These are phyloP conservation scores for Claviceps quebecensis DNA, from an alignment of 2,329 filamentous ascomycete genomes.

Conservation along the genomic window DNA sequence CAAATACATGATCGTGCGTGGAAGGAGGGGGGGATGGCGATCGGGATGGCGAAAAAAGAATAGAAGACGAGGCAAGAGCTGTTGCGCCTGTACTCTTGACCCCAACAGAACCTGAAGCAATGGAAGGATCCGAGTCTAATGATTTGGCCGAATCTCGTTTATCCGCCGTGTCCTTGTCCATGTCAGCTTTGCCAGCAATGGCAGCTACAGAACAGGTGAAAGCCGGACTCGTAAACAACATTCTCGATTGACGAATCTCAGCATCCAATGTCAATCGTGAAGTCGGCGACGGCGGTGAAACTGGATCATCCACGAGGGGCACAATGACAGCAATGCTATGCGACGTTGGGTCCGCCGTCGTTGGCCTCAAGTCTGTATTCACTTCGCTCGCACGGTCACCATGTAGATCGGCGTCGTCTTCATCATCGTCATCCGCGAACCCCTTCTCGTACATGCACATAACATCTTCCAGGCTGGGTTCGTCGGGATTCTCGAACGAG, in stretches of 20 bases:
- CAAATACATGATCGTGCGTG: neutral
- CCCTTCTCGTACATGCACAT: slow-evolving; percentile 57
- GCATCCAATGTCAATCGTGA: slow-evolving; percentile 20
- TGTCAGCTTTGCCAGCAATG: slow-evolving; percentile 18
- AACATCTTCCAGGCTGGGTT: slow-evolving; percentile 51
- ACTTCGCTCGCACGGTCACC: slow-evolving; percentile 5
- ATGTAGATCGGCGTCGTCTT: slow-evolving; percentile 24
- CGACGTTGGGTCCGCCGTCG: slow-evolving; percentile 1
- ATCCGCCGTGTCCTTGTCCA: slow-evolving; percentile 15
- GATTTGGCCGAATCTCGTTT: slow-evolving; percentile 41
- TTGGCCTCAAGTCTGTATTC: slow-evolving; percentile 3
- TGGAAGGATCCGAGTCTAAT: slow-evolving; percentile 22
- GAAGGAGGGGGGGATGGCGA: neutral
- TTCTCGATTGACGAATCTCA: slow-evolving; percentile 25
- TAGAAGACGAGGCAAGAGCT: neutral
- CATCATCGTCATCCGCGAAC: slow-evolving; percentile 34
- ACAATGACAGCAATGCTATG: slow-evolving; percentile 1
- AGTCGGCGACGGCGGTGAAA: slow-evolving; percentile 9
- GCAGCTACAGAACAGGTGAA: slow-evolving; percentile 27
- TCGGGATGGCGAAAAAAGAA: slow-evolving; percentile 6
- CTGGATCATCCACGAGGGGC: slow-evolving; percentile 9
- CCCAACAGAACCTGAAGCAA: slow-evolving; percentile 12
- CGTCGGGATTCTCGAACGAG: slow-evolving; percentile 43
- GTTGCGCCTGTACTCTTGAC: slow-evolving; percentile 4
- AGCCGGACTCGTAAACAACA: slow-evolving; percentile 25